Evolutionary conservation across 768 basidiomycete genomes (phyloP).

Genomic region (Suillus bovinus): DNA sequence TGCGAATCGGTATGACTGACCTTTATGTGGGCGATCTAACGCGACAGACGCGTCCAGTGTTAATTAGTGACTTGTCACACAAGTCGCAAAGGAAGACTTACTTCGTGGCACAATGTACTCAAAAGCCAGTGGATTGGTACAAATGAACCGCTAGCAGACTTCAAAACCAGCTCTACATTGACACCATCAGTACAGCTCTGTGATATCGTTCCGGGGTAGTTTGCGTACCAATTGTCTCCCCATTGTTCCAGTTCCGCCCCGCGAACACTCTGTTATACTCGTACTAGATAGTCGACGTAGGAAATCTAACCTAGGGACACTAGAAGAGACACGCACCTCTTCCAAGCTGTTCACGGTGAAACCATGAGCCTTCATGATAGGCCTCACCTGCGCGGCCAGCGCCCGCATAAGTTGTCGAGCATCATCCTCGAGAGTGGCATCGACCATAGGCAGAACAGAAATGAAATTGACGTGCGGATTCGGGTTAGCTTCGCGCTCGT

Average conservation of each 20-base stretch:
- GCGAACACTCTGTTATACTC: constrained; percentile 77
- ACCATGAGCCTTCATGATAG: constrained; percentile 80
- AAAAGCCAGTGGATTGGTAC: constrained; percentile 67
- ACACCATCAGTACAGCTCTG: background rate
- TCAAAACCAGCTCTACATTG: constrained; percentile 70
- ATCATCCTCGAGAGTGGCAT: constrained; percentile 52
- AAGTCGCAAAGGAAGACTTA: constrained; percentile 32
- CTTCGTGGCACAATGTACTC: constrained; percentile 84
- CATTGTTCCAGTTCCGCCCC: constrained; percentile 83
- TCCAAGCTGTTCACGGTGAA: constrained; percentile 78
- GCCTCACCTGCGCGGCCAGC: constrained; percentile 80
- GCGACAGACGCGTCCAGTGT: constrained; percentile 10
- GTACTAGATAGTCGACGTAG: constrained; percentile 47
- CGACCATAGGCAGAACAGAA: constrained; percentile 47
- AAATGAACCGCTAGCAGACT: constrained; percentile 60
- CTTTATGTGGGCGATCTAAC: constrained; percentile 81
- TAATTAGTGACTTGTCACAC: constrained; percentile 1
- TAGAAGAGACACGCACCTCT: constrained; percentile 52
- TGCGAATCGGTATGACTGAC: constrained; percentile 34
- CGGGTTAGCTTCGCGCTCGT: constrained; percentile 69
- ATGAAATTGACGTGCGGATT: constrained; percentile 82
- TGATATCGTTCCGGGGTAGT: background rate
- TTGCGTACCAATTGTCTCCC: constrained; percentile 70
- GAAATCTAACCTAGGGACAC: background rate
- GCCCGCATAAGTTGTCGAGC: constrained; percentile 74